Conservation (phyloP, 768 basidiomycete species). For the Tricholoma hemisulphureum region DNA sequence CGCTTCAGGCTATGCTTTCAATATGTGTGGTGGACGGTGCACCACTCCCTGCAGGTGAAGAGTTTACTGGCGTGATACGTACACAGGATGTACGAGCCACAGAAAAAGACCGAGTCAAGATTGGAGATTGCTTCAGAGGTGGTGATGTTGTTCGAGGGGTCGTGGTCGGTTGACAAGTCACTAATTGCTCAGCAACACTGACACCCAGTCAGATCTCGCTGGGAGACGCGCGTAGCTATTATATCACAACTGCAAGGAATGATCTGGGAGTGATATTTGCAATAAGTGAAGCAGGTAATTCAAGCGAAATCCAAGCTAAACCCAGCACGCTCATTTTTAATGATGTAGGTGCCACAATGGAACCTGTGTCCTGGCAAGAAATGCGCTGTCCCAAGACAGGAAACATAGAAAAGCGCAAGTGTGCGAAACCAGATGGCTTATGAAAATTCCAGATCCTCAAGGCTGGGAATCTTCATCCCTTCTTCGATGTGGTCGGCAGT, state of each 20-base stretch:
- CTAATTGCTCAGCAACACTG: not conserved
- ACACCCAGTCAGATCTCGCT: slow-evolving; percentile 69
- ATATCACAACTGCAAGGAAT: slow-evolving; percentile 86
- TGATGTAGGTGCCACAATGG: slow-evolving; percentile 69
- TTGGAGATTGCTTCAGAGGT: slow-evolving; percentile 87
- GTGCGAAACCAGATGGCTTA: slow-evolving; percentile 76
- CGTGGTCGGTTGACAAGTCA: slow-evolving; percentile 55
- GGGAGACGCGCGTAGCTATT: slow-evolving; percentile 89
- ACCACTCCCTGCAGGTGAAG: slow-evolving; percentile 79
- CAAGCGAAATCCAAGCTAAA: not conserved
- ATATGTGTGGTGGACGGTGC: slow-evolving; percentile 87
- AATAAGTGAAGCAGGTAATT: slow-evolving; percentile 77
- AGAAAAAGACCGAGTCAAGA: slow-evolving; percentile 86
- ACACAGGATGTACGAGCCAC: slow-evolving; percentile 87
- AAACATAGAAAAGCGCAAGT: slow-evolving; percentile 77
- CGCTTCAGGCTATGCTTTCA: slow-evolving; percentile 77
- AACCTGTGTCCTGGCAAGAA: slow-evolving; percentile 86
- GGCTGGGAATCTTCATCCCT: too few relatives aligned
- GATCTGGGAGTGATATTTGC: slow-evolving; percentile 92
- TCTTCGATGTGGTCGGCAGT: not conserved
- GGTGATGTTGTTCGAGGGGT: slow-evolving; percentile 87
- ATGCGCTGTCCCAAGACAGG: slow-evolving; percentile 88
- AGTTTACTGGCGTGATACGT: slow-evolving; percentile 87
- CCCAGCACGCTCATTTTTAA: not conserved
- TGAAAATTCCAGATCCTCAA: slow-evolving; percentile 25